Conservation (phyloP, 768 basidiomycete genomes). For the Xerocomellus intermedius region DNA sequence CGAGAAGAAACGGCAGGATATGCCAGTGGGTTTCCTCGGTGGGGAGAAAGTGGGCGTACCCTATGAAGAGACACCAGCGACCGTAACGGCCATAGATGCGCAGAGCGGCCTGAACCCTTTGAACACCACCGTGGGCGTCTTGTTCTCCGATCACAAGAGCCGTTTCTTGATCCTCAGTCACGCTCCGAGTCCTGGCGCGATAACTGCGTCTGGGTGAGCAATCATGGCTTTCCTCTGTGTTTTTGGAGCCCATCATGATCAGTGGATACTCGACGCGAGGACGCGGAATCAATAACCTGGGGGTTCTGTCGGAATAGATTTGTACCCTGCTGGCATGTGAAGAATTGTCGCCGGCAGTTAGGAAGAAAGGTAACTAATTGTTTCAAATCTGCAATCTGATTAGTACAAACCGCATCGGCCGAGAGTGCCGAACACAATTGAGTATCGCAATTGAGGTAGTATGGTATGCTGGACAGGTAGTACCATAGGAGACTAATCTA, state of each 20-base stretch:
- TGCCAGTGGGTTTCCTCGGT: not conserved
- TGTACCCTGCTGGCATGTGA: constrained; percentile 19
- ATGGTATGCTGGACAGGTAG: too few species aligned
- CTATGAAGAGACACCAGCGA: constrained; percentile 58
- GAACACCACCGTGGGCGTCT: constrained; percentile 42
- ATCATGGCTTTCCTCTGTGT: constrained; percentile 3
- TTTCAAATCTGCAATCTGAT: too few species aligned
- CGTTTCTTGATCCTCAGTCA: not conserved
- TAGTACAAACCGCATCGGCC: too few species aligned
- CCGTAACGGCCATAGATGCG: constrained; percentile 53
- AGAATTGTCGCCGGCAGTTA: too few species aligned
- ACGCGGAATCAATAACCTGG: constrained; percentile 8
- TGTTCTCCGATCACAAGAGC: constrained; percentile 5
- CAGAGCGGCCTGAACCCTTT: constrained; percentile 49
- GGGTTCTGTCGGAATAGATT: constrained; percentile 12
- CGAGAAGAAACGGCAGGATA: not conserved
- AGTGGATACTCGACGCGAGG: not conserved
- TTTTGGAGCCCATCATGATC: not conserved
- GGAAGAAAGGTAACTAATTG: not conserved
- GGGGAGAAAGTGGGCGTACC: constrained; percentile 37
- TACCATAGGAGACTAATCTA: too few species aligned
- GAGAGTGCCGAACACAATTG: too few species aligned
- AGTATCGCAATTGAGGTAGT: too few species aligned
- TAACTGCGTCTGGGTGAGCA: not conserved
- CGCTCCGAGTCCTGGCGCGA: not conserved